Conservation (phyloP, 768 basidiomycete genomes). For the Mycena chlorophos region DNA sequence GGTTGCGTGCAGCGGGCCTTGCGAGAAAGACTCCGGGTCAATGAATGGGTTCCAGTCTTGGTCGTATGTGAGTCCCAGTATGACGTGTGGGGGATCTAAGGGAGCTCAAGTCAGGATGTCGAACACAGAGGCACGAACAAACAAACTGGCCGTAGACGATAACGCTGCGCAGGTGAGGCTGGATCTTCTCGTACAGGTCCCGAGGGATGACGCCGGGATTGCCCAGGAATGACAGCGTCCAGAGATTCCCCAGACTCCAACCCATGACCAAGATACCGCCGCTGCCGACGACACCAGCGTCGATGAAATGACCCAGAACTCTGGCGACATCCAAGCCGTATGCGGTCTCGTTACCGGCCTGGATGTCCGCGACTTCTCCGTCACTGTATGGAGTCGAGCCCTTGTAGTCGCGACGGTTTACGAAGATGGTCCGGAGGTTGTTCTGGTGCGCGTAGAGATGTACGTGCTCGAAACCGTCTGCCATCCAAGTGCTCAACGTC, state of each 20-base stretch:
- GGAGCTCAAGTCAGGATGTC: background rate
- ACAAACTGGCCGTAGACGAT: background rate
- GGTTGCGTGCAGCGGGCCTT: background rate
- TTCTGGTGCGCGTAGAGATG: background rate
- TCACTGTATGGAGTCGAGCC: background rate
- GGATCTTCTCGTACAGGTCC: background rate
- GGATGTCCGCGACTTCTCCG: background rate
- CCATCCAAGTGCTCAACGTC: no score
- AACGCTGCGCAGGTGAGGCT: slow-evolving; percentile 3
- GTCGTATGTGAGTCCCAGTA: background rate
- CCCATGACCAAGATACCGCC: slow-evolving; percentile 6
- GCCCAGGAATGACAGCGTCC: background rate
- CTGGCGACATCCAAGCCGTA: background rate
- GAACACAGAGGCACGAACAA: background rate
- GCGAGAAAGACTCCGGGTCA: background rate
- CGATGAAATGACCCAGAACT: slow-evolving; percentile 2
- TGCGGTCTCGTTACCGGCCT: background rate
- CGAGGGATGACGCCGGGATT: background rate
- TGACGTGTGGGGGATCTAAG: background rate
- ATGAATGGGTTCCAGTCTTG: background rate
- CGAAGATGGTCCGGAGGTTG: background rate
- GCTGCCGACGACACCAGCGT: background rate
- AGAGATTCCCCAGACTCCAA: background rate
- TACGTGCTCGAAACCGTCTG: background rate
- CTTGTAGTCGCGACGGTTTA: background rate